phyloP scores from a whole-genome alignment of 2,329 filamentous ascomycete genomes.

The Dendryphion nanum region DNA sequence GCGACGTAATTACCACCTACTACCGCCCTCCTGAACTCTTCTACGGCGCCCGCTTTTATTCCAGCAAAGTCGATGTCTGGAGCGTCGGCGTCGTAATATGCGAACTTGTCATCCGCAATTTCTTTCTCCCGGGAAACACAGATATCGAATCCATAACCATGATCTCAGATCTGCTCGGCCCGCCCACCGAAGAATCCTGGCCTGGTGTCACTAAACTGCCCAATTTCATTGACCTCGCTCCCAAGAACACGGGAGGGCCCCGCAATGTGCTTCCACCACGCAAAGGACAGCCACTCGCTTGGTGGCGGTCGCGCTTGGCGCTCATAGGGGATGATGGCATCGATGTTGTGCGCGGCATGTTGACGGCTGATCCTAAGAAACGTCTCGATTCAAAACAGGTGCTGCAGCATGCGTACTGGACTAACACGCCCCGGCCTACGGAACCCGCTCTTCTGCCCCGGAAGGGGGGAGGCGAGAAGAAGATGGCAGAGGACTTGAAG shows the following conservation, averaged over 20 bases:
- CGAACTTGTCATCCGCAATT: constrained; percentile 78
- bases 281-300: constrained; percentile 66
- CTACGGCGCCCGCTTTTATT: constrained; percentile 86
- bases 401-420: constrained; percentile 84
- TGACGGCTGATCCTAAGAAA: constrained; percentile 82
- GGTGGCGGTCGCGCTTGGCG: constrained; percentile 75
- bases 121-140: constrained; percentile 78
- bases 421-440: constrained; percentile 77
- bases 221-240: constrained; percentile 64
- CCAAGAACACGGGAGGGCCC: constrained; percentile 7
- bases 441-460: constrained; percentile 81
- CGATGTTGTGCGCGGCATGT: constrained; percentile 81
- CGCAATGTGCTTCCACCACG: constrained; percentile 3
- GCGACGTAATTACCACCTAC: constrained; percentile 94
- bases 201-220: constrained; percentile 80
- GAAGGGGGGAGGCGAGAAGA: constrained; percentile 64
- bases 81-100: constrained; percentile 90
- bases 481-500: constrained; percentile 80
- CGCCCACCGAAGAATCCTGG: constrained; percentile 93
- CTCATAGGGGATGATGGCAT: constrained; percentile 80
- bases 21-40: constrained; percentile 93
- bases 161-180: constrained; percentile 83
- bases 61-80: constrained; percentile 90
- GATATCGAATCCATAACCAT: constrained; percentile 84
- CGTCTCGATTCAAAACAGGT: constrained; percentile 75